Evolutionary conservation across 2,329 filamentous ascomycete species (phyloP).

Genomic region (Exophiala alcalophila): DNA sequence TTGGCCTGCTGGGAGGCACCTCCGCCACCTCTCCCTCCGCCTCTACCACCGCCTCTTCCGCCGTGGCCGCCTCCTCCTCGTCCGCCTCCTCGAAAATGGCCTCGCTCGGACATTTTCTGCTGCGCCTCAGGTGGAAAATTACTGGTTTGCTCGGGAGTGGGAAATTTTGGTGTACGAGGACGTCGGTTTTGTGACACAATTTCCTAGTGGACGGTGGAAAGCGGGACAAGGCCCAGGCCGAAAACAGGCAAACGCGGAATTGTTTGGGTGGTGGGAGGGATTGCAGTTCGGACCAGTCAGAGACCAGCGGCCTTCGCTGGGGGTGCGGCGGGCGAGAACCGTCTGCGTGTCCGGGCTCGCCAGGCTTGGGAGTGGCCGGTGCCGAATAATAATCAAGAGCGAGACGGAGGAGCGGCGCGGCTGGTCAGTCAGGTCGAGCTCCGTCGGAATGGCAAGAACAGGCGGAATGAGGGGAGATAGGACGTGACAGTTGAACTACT

Average conservation of each 20-base stretch:
- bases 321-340: too few species aligned
- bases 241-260: slow-evolving; percentile 10
- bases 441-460: too few species aligned
- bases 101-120: slow-evolving; percentile 42
- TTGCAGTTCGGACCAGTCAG: slow-evolving; percentile 3
- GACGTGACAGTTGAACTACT: too few species aligned
- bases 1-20: slow-evolving; percentile 46
- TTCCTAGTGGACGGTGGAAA: neutral
- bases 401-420: too few species aligned
- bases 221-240: neutral
- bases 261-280: neutral
- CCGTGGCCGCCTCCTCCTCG: slow-evolving; percentile 43
- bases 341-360: too few species aligned
- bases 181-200: too few species aligned
- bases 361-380: too few species aligned
- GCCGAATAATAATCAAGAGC: too few species aligned
- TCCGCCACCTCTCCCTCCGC: slow-evolving; percentile 45
- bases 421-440: too few species aligned
- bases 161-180: neutral
- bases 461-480: too few species aligned
- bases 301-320: neutral
- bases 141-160: slow-evolving; percentile 2
- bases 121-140: too few species aligned
- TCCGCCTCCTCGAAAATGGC: slow-evolving; percentile 50
- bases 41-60: slow-evolving; percentile 39